A percentile compares a stretch with the other conserved stretches of the same genome.
These are phyloP conservation scores for Colletotrichum tropicale DNA, from an alignment of 2,329 filamentous ascomycete genomes.

Conservation along the genomic window DNA sequence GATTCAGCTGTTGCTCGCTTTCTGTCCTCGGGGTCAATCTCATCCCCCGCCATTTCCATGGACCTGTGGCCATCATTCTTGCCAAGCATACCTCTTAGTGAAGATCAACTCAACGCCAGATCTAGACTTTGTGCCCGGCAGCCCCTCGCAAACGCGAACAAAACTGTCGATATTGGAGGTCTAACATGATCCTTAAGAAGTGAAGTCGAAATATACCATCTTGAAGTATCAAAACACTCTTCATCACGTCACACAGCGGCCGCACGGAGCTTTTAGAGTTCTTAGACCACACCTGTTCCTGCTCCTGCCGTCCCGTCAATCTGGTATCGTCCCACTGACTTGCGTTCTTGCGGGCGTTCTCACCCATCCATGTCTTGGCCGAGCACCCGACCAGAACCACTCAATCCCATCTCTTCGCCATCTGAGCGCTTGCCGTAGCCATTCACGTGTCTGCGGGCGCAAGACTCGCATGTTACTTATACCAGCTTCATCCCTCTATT, in stretches of 20 bases:
- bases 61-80: neutral
- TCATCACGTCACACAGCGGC: neutral
- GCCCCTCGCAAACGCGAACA: neutral
- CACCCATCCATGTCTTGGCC: neutral
- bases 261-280: neutral
- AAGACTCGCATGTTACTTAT: neutral
- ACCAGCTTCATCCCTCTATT: neutral
- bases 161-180: neutral
- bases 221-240: neutral
- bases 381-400: neutral
- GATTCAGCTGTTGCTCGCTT: neutral
- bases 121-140: neutral
- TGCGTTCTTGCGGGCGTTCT: slow-evolving; percentile 21
- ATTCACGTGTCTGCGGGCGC: slow-evolving; percentile 20
- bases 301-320: neutral
- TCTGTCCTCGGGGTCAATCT: neutral
- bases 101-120: neutral
- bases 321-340: slow-evolving; percentile 1
- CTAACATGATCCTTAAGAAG: neutral
- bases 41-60: neutral
- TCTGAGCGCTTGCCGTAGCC: neutral
- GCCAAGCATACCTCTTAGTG: neutral
- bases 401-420: neutral
- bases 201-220: neutral
- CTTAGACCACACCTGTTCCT: neutral